phyloP scores from a whole-genome alignment of 371 early-diverging fungal genomes.

The Rhizopus stolonifer region DNA sequence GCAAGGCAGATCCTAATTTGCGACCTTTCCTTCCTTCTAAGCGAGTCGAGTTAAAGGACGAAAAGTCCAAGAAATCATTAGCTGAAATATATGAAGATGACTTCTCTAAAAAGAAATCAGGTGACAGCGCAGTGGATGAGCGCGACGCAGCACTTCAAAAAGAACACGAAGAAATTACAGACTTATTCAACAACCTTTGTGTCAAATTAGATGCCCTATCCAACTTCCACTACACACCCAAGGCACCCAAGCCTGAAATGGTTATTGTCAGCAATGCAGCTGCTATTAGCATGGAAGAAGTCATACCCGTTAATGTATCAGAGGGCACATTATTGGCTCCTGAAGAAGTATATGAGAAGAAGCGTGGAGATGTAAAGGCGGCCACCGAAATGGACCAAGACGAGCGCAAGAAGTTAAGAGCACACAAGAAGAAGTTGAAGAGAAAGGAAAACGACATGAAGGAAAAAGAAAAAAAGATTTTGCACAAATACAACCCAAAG shows the following conservation, averaged over 20 bases:
- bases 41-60: slow-evolving; percentile 76
- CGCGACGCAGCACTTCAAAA: slow-evolving; percentile 73
- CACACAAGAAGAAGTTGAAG: slow-evolving; percentile 65
- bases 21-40: slow-evolving; percentile 80
- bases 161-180: slow-evolving; percentile 80
- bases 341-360: slow-evolving; percentile 85
- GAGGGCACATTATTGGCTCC: slow-evolving; percentile 86
- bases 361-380: slow-evolving; percentile 59
- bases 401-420: slow-evolving; percentile 71
- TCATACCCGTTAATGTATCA: slow-evolving; percentile 85
- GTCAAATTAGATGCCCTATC: slow-evolving; percentile 86
- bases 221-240: slow-evolving; percentile 92
- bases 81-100: slow-evolving; percentile 93
- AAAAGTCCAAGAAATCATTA: slow-evolving; percentile 81
- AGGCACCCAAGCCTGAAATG: slow-evolving; percentile 72
- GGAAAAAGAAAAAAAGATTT: slow-evolving; percentile 54
- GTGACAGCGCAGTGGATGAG: slow-evolving; percentile 55
- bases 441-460: slow-evolving; percentile 57
- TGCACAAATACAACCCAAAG: slow-evolving; percentile 54
- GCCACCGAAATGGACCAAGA: slow-evolving; percentile 72
- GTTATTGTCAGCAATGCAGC: slow-evolving; percentile 80
- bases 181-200: slow-evolving; percentile 72
- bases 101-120: slow-evolving; percentile 67
- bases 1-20: slow-evolving; percentile 71
- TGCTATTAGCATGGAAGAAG: slow-evolving; percentile 94